These are phyloP conservation scores for Hordeum marinum DNA, from an alignment of 176 grass and related monocot species.

Conservation along the genomic window DNA sequence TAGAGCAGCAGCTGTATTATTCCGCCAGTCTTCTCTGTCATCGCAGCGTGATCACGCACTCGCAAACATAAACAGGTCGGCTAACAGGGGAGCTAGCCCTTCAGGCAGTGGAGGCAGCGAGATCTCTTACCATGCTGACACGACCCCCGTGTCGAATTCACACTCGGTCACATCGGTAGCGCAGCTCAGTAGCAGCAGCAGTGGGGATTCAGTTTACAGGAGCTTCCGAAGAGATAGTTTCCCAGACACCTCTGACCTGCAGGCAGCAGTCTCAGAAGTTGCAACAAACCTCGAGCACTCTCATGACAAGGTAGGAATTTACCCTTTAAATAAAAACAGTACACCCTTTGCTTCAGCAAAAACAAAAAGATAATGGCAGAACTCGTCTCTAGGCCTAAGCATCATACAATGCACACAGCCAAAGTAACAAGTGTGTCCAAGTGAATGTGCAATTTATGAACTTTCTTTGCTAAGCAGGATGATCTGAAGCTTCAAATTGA, in stretches of 20 bases:
- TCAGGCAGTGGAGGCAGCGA: conserved; percentile 17
- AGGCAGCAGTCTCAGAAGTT: conserved; percentile 24
- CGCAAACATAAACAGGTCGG: conserved; percentile 40
- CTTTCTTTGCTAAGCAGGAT: conserved; percentile 29
- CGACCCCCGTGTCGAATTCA: conserved; percentile 8
- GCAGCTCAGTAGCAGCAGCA: conserved; percentile 37
- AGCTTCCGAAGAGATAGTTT: conserved; percentile 33
- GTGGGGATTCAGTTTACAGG: conserved; percentile 41
- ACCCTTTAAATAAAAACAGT: neutral
- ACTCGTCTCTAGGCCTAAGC: neutral
- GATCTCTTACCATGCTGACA: conserved; percentile 20
- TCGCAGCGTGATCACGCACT: conserved; percentile 48
- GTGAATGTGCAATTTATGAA: neutral
- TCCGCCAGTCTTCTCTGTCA: conserved; percentile 38
- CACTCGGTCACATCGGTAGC: conserved; percentile 13
- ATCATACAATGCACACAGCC: neutral
- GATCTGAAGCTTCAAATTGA: conserved; percentile 58
- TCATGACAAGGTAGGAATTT: conserved; percentile 26
- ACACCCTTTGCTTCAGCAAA: neutral
- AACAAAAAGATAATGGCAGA: neutral
- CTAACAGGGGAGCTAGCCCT: conserved; percentile 24
- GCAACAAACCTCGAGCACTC: conserved; percentile 10
- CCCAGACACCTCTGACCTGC: neutral
- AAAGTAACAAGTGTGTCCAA: neutral
- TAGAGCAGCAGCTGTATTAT: conserved; percentile 20